Evolutionary conservation across 768 basidiomycete genomes (phyloP), one percentile per base, ranked within the genome.

Genomic region (Royoungia palumana): DNA sequence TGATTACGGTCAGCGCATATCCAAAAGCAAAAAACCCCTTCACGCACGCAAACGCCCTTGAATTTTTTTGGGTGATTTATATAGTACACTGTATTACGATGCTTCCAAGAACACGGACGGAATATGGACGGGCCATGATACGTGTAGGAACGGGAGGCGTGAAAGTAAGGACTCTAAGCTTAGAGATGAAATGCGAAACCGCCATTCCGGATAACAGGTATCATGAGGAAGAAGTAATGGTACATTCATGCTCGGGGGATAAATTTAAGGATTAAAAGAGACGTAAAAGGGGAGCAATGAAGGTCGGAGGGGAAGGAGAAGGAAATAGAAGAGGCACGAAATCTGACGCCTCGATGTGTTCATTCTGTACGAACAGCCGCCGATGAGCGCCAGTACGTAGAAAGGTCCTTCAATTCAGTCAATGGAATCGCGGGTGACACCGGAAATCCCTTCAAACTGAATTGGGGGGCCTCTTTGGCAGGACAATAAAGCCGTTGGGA

Each of bases 41-140:
- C n/a, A n/a, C n/a, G n/a, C n/a, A n/a, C n/a, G n/a, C n/a, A n/a
- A n/a, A n/a, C n/a, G n/a, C n/a, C n/a, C n/a, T n/a, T n/a, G n/a
- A n/a, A n/a, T n/a, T n/a, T n/a, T n/a, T n/a, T n/a, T n/a, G n/a
- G n/a, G n/a, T 36, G 27, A 21, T 49, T 49, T 4, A 45, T 61
- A 64, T 20, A 43, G 41, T 61, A 64, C 14, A 58, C 5, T n/a
- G 45, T 54, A 54, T 41, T 34, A 30, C 61, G 58, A 51, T 53
- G 14, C 25, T 45, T 55, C 19, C 35, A 19, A 40, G 35, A 35
- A 41, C 35, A 37, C 47, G 24, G 17, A 24, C 27, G 16, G 8
- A 34, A 20, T 20, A 17, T 30, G 2, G 13, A 20, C 14, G 22
- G 32, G 17, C 50, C 19, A 46, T 41, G 52, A 53, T 46, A 35